Percentiles rank a stretch among this genome's conserved stretches.
Evolutionary conservation across 2,329 filamentous ascomycete genomes (phyloP).

Genomic region (Fusarium graminum): DNA sequence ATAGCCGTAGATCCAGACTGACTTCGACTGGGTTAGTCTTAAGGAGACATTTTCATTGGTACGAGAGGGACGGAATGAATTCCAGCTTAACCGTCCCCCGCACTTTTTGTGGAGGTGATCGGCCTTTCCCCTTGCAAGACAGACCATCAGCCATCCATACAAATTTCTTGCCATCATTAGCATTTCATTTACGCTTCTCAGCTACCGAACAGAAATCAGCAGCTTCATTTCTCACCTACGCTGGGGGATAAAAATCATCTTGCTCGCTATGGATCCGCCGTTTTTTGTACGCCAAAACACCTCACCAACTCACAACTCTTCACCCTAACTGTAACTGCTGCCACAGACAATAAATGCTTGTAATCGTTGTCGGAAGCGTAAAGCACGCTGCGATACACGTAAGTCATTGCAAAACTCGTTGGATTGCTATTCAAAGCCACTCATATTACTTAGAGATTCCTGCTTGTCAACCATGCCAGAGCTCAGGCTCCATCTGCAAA

Average conservation of each 20-base stretch:
- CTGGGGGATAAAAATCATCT: background rate
- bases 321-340: too few relatives aligned
- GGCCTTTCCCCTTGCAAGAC: background rate
- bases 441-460: constrained; percentile 3
- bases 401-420: accelerated
- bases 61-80: constrained; percentile 6
- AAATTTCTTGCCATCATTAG: too few relatives aligned
- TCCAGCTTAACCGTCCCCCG: constrained; percentile 8
- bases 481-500: constrained; percentile 9
- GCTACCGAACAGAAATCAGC: too few relatives aligned
- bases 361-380: constrained; percentile 25
- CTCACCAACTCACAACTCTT: too few relatives aligned
- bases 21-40: too few relatives aligned
- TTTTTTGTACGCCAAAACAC: constrained; percentile 7
- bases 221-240: too few relatives aligned
- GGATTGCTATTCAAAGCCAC: accelerated
- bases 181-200: too few relatives aligned
- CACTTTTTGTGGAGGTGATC: constrained; percentile 6
- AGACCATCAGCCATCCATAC: background rate
- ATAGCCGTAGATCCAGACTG: too few relatives aligned
- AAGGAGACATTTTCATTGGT: background rate
- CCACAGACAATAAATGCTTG: constrained; percentile 24
- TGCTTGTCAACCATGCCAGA: constrained; percentile 20
- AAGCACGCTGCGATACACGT: constrained; percentile 26
- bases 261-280: background rate